Conservation (phyloP, 805 yeast genomes). For the Monosporozyma siamensis region DNA sequence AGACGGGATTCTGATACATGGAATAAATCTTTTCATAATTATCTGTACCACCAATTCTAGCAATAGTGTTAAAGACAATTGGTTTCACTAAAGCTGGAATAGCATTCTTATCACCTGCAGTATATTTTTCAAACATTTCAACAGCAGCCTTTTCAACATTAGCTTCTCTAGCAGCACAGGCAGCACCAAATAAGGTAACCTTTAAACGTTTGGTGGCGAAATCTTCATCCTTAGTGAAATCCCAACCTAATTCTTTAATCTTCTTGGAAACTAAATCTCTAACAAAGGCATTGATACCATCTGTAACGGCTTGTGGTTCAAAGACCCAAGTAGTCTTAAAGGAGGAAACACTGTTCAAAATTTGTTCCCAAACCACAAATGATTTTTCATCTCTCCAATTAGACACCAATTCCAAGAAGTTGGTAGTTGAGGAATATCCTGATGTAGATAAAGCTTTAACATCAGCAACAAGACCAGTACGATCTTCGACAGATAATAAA, state of each 20-base stretch:
- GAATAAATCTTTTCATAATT: slow-evolving; percentile 54
- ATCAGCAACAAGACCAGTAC: slow-evolving; percentile 75
- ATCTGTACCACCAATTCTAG: slow-evolving; percentile 50
- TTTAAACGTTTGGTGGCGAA: slow-evolving; percentile 60
- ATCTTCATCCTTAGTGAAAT: slow-evolving; percentile 46
- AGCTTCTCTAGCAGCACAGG: slow-evolving; percentile 44
- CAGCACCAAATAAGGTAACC: slow-evolving; percentile 50
- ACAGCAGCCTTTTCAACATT: slow-evolving; percentile 39
- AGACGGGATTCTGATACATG: slow-evolving; percentile 49
- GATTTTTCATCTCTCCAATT: slow-evolving; percentile 52
- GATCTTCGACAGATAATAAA: slow-evolving; percentile 61
- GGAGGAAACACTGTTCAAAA: slow-evolving; percentile 39
- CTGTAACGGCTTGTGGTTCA: slow-evolving; percentile 39
- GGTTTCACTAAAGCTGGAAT: slow-evolving; percentile 68
- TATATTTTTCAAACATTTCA: slow-evolving; percentile 43
- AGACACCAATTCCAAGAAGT: slow-evolving; percentile 48
- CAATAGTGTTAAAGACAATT: slow-evolving; percentile 56
- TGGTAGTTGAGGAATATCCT: slow-evolving; percentile 56
- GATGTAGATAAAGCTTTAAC: slow-evolving; percentile 62
- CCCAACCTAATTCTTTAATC: slow-evolving; percentile 54
- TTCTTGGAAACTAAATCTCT: slow-evolving; percentile 48
- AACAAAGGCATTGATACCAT: slow-evolving; percentile 43
- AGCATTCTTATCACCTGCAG: slow-evolving; percentile 55
- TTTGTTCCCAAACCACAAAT: slow-evolving; percentile 62
- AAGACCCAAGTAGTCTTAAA: slow-evolving; percentile 47